These are phyloP conservation scores for Oryza punctata DNA, from an alignment of 176 grass and related monocot species.

Conservation along the genomic window DNA sequence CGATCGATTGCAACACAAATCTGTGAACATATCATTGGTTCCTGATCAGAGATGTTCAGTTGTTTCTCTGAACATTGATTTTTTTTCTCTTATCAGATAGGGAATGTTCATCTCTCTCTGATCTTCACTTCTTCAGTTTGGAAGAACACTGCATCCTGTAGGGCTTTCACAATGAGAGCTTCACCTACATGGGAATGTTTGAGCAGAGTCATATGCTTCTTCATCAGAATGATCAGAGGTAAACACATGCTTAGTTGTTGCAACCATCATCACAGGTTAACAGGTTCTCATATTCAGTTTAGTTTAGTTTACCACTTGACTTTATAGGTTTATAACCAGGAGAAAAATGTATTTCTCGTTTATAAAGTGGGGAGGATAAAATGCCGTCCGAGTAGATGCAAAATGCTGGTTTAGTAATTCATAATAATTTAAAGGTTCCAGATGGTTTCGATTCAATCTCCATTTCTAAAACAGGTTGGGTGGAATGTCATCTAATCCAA, in stretches of 20 bases:
- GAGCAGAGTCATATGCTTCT: background rate
- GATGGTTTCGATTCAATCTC: too few species aligned
- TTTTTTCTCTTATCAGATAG: background rate
- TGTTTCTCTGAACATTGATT: background rate
- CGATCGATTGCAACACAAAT: background rate
- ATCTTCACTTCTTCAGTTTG: background rate
- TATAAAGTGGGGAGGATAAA: too few species aligned
- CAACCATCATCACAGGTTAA: background rate
- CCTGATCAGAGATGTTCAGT: background rate
- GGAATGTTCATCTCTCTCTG: background rate
- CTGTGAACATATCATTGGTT: background rate
- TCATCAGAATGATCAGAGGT: slow-evolving; percentile 23
- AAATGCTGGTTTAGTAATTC: too few species aligned
- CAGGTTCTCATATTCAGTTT: background rate
- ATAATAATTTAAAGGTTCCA: too few species aligned
- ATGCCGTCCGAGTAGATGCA: too few species aligned
- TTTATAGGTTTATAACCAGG: too few species aligned
- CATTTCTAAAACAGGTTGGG: too few species aligned
- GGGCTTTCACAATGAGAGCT: too few species aligned
- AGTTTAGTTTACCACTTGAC: background rate
- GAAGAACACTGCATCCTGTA: background rate
- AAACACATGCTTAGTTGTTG: background rate
- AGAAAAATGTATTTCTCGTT: too few species aligned
- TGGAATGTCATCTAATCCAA: too few species aligned
- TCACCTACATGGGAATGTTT: background rate